Conservation (phyloP, 768 basidiomycete genomes). For the Phanerochaete carnosa region DNA sequence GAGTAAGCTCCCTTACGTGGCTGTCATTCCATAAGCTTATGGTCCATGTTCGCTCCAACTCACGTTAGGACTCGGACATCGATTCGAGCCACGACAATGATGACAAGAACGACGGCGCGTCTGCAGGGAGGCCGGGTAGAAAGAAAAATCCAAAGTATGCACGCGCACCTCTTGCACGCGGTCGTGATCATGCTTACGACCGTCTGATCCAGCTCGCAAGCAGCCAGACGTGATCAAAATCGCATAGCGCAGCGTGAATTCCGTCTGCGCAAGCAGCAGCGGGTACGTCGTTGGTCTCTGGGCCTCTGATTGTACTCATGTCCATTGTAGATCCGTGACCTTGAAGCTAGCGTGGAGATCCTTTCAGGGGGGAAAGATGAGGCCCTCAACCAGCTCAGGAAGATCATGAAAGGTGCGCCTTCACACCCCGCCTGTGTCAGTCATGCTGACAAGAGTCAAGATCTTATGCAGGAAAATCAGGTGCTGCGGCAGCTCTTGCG, state of each 20-base stretch:
- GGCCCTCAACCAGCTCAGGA: slow-evolving; percentile 76
- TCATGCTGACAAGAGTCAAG: slow-evolving; percentile 32
- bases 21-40: not conserved
- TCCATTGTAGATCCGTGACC: slow-evolving; percentile 77
- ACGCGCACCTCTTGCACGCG: slow-evolving; percentile 10
- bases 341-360: slow-evolving; percentile 93
- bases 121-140: slow-evolving; percentile 59
- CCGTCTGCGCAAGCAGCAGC: slow-evolving; percentile 86
- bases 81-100: slow-evolving; percentile 42
- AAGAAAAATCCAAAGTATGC: slow-evolving; percentile 89
- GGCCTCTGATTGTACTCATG: not conserved
- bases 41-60: not conserved
- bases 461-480: slow-evolving; percentile 89
- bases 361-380: slow-evolving; percentile 92
- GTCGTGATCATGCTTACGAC: slow-evolving; percentile 29
- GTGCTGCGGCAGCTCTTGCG: slow-evolving; percentile 76
- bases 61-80: slow-evolving; percentile 58
- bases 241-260: slow-evolving; percentile 94
- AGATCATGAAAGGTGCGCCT: slow-evolving; percentile 66
- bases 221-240: slow-evolving; percentile 85
- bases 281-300: slow-evolving; percentile 37
- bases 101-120: slow-evolving; percentile 11
- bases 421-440: slow-evolving; percentile 5
- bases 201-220: slow-evolving; percentile 63
- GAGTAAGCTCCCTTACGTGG: slow-evolving; percentile 13